phyloP scores from a whole-genome alignment of 352 stramenopile genomes.

The Pythium aphanidermatum region DNA sequence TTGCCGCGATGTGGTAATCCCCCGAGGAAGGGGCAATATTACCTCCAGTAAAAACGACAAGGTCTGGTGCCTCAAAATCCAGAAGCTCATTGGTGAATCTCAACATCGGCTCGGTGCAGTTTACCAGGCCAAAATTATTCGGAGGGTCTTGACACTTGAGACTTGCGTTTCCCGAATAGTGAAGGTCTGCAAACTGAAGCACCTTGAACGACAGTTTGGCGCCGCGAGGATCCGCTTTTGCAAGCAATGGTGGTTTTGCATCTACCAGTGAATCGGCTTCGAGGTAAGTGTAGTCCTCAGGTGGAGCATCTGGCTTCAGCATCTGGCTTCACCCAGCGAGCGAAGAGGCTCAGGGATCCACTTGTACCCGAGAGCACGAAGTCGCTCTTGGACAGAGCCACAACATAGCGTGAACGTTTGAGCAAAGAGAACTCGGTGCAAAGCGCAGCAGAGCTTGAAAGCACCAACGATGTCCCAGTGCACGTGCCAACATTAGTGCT shows the following conservation, averaged over 20 bases:
- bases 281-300: conserved; percentile 18
- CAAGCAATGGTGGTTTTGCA: background rate
- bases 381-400: too few relatives aligned
- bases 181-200: conserved; percentile 51
- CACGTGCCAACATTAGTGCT: too few relatives aligned
- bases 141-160: conserved; percentile 19
- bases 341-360: too few relatives aligned
- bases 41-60: conserved; percentile 51
- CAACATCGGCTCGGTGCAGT: conserved; percentile 34
- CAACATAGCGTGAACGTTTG: too few relatives aligned
- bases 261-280: conserved; percentile 15
- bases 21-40: conserved; percentile 29
- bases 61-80: conserved; percentile 40
- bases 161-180: conserved; percentile 33
- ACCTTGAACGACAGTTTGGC: conserved; percentile 35
- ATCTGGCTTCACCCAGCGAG: too few relatives aligned
- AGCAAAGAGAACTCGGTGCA: too few relatives aligned
- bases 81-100: conserved; percentile 43
- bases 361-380: too few relatives aligned
- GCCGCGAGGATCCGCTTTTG: conserved; percentile 20
- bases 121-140: background rate
- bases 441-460: too few relatives aligned
- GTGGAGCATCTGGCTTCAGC: too few relatives aligned
- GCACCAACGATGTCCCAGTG: too few relatives aligned
- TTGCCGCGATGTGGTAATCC: conserved; percentile 20